Evolutionary conservation across 495 filamentous ascomycete genomes (phyloP).

Genomic region (Aspergillus nidulans): DNA sequence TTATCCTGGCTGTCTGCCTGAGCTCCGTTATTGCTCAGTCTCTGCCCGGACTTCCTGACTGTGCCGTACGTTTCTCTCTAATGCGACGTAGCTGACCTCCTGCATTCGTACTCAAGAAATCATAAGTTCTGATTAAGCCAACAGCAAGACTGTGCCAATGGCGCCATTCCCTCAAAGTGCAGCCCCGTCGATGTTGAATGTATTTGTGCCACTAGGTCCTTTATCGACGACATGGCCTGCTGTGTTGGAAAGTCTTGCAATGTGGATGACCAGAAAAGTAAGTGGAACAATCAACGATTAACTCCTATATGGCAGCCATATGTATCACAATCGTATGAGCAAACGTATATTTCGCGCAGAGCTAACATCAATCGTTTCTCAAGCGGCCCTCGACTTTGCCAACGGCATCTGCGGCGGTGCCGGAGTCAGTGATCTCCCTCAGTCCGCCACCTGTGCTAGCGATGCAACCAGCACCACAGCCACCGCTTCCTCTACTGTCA

Average conservation of each 20-base stretch:
- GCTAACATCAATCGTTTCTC: neutral
- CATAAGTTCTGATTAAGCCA: neutral
- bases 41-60: conserved; percentile 43
- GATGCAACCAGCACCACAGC: conserved; percentile 21
- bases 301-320: neutral
- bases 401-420: conserved; percentile 43
- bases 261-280: conserved; percentile 52
- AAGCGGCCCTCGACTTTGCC: conserved; percentile 50
- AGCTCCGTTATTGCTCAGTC: conserved; percentile 37
- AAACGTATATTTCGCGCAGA: neutral
- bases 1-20: conserved; percentile 30
- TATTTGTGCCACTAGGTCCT: conserved; percentile 58
- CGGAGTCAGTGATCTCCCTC: conserved; percentile 39
- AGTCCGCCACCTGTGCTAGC: conserved; percentile 29
- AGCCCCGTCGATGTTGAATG: conserved; percentile 53
- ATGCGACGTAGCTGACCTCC: neutral
- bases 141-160: conserved; percentile 52
- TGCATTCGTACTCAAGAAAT: neutral
- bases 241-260: conserved; percentile 59
- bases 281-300: conserved; percentile 6
- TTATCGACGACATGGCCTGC: conserved; percentile 60
- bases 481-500: conserved; percentile 14
- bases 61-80: conserved; percentile 33
- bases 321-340: too few species aligned
- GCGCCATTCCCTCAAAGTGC: conserved; percentile 48